A percentile compares a stretch with the other conserved stretches of the same genome.
These are phyloP conservation scores for Talaromyces stipitatus DNA, from an alignment of 495 filamentous ascomycete genomes.

Conservation along the genomic window DNA sequence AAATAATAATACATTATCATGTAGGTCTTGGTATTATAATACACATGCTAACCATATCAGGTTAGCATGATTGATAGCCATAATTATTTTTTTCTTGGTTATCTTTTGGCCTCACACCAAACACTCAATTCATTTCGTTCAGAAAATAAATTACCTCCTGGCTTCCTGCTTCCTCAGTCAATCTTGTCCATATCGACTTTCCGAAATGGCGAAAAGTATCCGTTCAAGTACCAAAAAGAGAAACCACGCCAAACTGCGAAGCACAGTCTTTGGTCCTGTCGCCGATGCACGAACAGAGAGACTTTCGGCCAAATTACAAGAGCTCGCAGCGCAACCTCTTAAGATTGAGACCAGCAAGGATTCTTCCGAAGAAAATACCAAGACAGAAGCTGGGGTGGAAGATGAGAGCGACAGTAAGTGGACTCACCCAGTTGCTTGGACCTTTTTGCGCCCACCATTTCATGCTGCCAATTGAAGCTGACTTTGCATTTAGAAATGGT, in stretches of 20 bases:
- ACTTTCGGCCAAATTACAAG: constrained; percentile 71
- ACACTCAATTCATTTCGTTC: background rate
- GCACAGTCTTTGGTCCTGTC: constrained; percentile 69
- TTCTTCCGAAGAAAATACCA: background rate
- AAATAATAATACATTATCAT: background rate
- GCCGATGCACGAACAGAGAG: constrained; percentile 68
- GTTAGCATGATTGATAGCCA: background rate
- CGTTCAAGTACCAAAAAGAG: constrained; percentile 67
- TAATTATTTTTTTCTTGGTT: background rate
- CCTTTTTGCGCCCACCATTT: background rate
- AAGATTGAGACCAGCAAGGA: constrained; percentile 12
- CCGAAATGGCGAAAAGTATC: constrained; percentile 71
- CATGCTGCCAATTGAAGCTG: background rate
- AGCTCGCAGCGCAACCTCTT: constrained; percentile 63
- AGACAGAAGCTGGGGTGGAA: background rate
- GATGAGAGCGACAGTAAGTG: background rate
- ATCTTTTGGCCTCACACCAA: background rate
- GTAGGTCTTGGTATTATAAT: background rate
- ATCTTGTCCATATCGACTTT: background rate
- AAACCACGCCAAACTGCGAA: constrained; percentile 69
- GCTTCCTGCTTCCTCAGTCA: background rate
- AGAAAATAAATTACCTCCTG: background rate
- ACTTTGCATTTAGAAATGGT: constrained; percentile 2
- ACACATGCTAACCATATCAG: background rate
- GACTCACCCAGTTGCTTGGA: background rate